Conservation (phyloP, 192 early-diverging fungal genomes). For the Coemansia sp. region DNA sequence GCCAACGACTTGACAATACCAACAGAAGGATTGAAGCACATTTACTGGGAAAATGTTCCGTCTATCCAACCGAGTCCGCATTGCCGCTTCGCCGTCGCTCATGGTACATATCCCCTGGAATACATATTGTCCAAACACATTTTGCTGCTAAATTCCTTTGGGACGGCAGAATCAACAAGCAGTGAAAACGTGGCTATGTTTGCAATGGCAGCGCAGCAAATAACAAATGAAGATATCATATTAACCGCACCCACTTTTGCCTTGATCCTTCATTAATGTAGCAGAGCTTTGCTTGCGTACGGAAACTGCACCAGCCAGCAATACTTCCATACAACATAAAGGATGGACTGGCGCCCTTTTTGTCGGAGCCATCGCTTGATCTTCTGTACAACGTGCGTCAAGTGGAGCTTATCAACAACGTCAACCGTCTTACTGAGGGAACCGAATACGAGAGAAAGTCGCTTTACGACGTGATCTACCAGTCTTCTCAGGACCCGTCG, state of each 20-base stretch:
- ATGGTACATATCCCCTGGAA: constrained; percentile 31
- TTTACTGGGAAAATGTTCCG: constrained; percentile 30
- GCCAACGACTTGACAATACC: background rate
- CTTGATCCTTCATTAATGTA: constrained; percentile 17
- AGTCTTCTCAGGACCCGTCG: constrained; percentile 32
- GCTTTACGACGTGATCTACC: constrained; percentile 33
- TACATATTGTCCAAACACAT: background rate
- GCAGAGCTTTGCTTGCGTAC: constrained; percentile 23
- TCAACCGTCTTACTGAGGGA: constrained; percentile 48
- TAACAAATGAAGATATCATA: background rate
- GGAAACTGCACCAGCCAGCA: constrained; percentile 31
- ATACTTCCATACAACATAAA: constrained; percentile 32
- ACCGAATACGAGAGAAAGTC: constrained; percentile 43
- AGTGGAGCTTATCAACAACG: constrained; percentile 45
- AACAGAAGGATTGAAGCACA: background rate
- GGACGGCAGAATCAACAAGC: too few relatives aligned
- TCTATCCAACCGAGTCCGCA: constrained; percentile 25
- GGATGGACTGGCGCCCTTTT: constrained; percentile 40
- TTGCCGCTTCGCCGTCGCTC: constrained; percentile 20
- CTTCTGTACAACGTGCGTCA: constrained; percentile 53
- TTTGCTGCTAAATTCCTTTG: too few relatives aligned
- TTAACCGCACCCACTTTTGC: background rate
- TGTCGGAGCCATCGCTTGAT: constrained; percentile 41
- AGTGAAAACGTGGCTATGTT: too few relatives aligned
- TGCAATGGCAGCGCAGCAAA: too few relatives aligned